Conservation (phyloP, 306 rosid genomes). For the Gastrolobium bilobum region DNA sequence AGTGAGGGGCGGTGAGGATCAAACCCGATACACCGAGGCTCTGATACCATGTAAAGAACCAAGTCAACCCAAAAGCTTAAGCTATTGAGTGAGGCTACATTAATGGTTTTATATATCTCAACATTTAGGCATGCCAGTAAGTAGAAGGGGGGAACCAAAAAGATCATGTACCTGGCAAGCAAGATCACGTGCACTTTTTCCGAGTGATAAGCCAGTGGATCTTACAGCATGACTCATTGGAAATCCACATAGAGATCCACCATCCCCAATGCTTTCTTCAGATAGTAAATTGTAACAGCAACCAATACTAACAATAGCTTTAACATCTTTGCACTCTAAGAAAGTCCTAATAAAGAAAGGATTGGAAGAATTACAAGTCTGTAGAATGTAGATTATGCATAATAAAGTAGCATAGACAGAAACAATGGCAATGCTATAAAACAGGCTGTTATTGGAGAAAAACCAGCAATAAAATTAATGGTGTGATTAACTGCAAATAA, state of each 20-base stretch:
- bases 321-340: constrained; percentile 80
- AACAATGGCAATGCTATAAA: constrained; percentile 10
- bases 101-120: too few species aligned
- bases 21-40: too few species aligned
- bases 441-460: constrained; percentile 10
- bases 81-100: too few species aligned
- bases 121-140: constrained; percentile 16
- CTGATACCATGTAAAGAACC: too few species aligned
- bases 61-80: too few species aligned
- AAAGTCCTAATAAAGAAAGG: constrained; percentile 68
- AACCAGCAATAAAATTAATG: constrained; percentile 23
- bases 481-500: constrained; percentile 24
- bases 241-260: constrained; percentile 69
- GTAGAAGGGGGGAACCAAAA: constrained; percentile 18
- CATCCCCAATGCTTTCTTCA: constrained; percentile 64
- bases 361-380: constrained; percentile 43
- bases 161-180: constrained; percentile 84
- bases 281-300: constrained; percentile 94
- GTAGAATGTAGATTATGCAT: constrained; percentile 7
- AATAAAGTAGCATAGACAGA: constrained; percentile 26
- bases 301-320: constrained; percentile 88
- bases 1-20: too few species aligned
- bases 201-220: constrained; percentile 74
- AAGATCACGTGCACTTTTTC: constrained; percentile 85
- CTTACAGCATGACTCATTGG: constrained; percentile 83